Conservation (phyloP, 108 stramenopile species). For the Ochromonas danica region DNA sequence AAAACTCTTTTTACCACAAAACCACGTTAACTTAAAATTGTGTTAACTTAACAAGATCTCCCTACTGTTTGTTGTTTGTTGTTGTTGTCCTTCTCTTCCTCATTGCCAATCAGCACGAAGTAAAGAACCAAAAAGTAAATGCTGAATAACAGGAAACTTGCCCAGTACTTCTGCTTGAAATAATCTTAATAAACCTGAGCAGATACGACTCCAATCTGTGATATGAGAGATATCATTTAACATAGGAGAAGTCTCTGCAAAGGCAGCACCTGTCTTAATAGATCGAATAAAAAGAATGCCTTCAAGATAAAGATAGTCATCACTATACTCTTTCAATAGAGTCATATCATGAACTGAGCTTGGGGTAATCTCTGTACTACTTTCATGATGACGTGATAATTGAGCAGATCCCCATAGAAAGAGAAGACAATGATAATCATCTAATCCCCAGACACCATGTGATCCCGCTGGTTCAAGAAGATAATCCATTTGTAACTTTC, state of each 20-base stretch:
- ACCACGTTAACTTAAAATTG: no score
- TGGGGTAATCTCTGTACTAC: constrained; percentile 42
- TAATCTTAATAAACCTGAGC: constrained; percentile 68
- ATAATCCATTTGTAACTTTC: constrained; percentile 64
- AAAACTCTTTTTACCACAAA: no score
- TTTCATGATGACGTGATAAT: constrained; percentile 43
- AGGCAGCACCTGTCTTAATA: constrained; percentile 80
- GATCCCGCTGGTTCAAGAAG: constrained; percentile 90
- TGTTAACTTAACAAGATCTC: no score
- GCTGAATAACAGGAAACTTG: constrained; percentile 88
- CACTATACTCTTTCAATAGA: neutral
- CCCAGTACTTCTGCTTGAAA: constrained; percentile 87
- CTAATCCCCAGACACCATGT: constrained; percentile 89
- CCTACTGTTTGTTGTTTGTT: no score
- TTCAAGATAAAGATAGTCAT: constrained; percentile 67
- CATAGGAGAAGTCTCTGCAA: constrained; percentile 89
- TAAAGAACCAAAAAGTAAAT: constrained; percentile 83
- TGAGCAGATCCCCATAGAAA: constrained; percentile 92
- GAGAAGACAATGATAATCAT: constrained; percentile 91
- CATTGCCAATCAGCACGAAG: no score
- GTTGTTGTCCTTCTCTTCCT: no score
- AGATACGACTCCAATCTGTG: constrained; percentile 72
- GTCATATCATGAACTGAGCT: constrained; percentile 43
- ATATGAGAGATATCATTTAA: constrained; percentile 77
- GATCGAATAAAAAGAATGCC: constrained; percentile 76